Base-by-base conservation (phyloP, 2,329 filamentous ascomycete genomes). In the Beauveria sp. region DNA sequence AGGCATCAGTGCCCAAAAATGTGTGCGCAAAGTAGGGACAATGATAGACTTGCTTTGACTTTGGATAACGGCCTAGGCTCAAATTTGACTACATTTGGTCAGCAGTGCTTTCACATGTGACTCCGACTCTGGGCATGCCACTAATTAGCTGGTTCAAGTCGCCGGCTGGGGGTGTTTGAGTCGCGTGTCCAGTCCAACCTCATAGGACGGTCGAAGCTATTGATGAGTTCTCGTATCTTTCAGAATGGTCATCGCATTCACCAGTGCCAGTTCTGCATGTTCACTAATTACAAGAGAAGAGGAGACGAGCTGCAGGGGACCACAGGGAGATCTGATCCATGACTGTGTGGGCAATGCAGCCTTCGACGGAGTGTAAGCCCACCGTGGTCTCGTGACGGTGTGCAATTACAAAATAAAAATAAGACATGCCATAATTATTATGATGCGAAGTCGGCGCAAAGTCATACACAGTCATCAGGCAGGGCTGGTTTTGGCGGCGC, bases 61-160 rank as follows among this genome's bases (percentile, higher is more conserved):
- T 24, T 40, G 12, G 49, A 49, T 24, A 26, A 22, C 24, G 30
- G 54, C 54, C n/a, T 22, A 49, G 43, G 28, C 45, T 34, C 4
- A 8, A 40, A 46, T 12, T 38, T 43, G 18, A 43, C 34, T 40
- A n/a, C 34, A 38, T 14, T 57, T 40, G 7, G 42, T 30, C 2
- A 26, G 45, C 16, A 14, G 50, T 43, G 46, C 8, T 28, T 53
- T 60, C 20, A 60, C 58, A 60, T 60, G 58, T 54, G 58, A 60
- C 26, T 59, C 18, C 5, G 24, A 14, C 5, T 28, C 16, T 4
- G n/a, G 18, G 38, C 16, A 14, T 45, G 38, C 47, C 57, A 24
- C 40, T 58, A 30, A 8, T 20, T 26, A 38, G 43, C 5, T 38
- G 12, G 20, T 24, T 7, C 20, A 2, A 1, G 45, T 22, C 38